Percentiles rank a stretch among this genome's conserved stretches.
Conservation (phyloP, 1,139 yeast genomes). For the Diutina sp. region DNA sequence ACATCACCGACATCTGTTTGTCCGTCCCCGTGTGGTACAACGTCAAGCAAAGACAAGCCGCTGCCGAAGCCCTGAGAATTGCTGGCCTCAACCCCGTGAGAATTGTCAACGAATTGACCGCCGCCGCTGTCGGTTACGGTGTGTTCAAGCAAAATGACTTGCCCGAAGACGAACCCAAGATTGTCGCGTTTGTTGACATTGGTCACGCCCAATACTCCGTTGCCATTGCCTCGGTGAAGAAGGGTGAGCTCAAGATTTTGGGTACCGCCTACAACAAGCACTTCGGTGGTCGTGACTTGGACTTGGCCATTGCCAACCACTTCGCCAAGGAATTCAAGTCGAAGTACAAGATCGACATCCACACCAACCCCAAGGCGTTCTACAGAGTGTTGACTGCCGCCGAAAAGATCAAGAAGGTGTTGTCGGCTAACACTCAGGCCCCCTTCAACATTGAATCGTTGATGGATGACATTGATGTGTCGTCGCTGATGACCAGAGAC, state of each 20-base stretch:
- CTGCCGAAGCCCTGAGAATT: constrained; percentile 87
- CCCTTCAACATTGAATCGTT: constrained; percentile 93
- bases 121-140: constrained; percentile 99
- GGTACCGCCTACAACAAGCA: constrained; percentile 91
- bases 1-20: constrained; percentile 75
- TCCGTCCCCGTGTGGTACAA: constrained; percentile 98
- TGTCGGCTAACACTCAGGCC: constrained; percentile 91
- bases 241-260: constrained; percentile 88
- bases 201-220: constrained; percentile 96
- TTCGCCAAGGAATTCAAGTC: constrained; percentile 84
- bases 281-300: constrained; percentile 98
- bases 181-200: constrained; percentile 87
- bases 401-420: constrained; percentile 88
- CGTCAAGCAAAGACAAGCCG: constrained; percentile 93
- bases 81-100: constrained; percentile 98
- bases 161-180: constrained; percentile 82
- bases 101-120: constrained; percentile 92
- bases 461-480: constrained; percentile 94
- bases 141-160: constrained; percentile 94
- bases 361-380: constrained; percentile 87
- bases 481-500: constrained; percentile 80
- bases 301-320: constrained; percentile 85
- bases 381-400: constrained; percentile 85
- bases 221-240: constrained; percentile 81
- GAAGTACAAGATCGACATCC: constrained; percentile 89